Percentiles rank a stretch among this genome's conserved stretches.
Evolutionary conservation across 2,329 filamentous ascomycete species (phyloP).

Genomic region (Xylaria polymorpha): DNA sequence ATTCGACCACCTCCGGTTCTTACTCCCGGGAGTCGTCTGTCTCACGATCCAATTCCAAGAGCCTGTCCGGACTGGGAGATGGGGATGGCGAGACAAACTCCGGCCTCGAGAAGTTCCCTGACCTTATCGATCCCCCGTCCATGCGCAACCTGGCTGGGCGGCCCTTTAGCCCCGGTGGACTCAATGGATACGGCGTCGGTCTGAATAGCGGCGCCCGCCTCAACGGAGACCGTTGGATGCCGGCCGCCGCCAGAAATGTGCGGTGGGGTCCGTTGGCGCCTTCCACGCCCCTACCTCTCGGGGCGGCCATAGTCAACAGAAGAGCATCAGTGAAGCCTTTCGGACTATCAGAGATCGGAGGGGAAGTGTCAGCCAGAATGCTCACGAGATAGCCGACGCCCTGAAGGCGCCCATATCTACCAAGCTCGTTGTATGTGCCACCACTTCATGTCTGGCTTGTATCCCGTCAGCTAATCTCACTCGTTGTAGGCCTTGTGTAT

Average conservation of each 20-base stretch:
- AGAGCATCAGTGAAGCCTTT: conserved; percentile 90
- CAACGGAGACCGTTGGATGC: conserved; percentile 49
- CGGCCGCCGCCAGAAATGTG: conserved; percentile 48
- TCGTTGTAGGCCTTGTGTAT: conserved; percentile 78
- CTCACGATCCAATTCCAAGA: conserved; percentile 47
- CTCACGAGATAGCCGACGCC: conserved; percentile 91
- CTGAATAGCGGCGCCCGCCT: conserved; percentile 48
- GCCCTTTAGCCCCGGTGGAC: conserved; percentile 46
- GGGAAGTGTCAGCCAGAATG: conserved; percentile 90
- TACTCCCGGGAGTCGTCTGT: conserved; percentile 49
- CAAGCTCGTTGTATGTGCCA: conserved; percentile 78
- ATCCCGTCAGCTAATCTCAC: conserved; percentile 45
- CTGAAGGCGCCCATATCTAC: conserved; percentile 90
- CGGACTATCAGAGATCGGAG: conserved; percentile 82
- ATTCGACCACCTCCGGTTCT: conserved; percentile 50
- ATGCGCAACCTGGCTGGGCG: conserved; percentile 47
- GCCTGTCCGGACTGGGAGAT: conserved; percentile 35
- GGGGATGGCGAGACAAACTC: conserved; percentile 44
- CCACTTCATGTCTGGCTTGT: conserved; percentile 38
- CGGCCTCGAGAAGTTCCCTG: conserved; percentile 52
- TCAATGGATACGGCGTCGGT: conserved; percentile 50
- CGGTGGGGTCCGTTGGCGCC: conserved; percentile 47
- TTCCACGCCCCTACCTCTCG: conserved; percentile 43
- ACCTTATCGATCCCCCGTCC: conserved; percentile 50
- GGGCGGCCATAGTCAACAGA: conserved; percentile 66